These are phyloP conservation scores for Trypanosoma melophagium DNA, from an alignment of 208 protist species.

Conservation along the genomic window DNA sequence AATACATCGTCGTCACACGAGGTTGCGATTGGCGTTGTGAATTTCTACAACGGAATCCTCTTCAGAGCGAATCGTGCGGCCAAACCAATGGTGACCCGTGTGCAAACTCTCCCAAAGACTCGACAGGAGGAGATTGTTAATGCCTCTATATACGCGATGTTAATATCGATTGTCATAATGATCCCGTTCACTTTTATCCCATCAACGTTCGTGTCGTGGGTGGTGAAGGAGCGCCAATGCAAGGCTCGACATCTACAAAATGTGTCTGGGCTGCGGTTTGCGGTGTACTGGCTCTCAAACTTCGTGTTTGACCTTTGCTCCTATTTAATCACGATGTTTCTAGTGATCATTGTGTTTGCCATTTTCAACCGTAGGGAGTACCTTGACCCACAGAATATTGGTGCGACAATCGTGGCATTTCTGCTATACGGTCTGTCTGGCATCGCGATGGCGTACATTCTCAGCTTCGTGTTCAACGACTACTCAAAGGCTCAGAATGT, in stretches of 20 bases:
- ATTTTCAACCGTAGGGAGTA: slow-evolving; percentile 69
- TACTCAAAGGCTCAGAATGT: slow-evolving; percentile 70
- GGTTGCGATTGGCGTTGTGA: slow-evolving; percentile 26
- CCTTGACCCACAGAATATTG: slow-evolving; percentile 37
- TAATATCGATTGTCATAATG: slow-evolving; percentile 62
- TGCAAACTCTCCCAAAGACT: not conserved
- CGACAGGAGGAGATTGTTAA: slow-evolving; percentile 15
- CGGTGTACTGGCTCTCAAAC: slow-evolving; percentile 77
- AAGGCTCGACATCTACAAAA: too few species aligned
- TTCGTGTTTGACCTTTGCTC: slow-evolving; percentile 74
- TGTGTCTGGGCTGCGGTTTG: too few species aligned
- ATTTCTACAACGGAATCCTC: slow-evolving; percentile 44
- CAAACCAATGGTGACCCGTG: not conserved
- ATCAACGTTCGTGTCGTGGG: slow-evolving; percentile 62
- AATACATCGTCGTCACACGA: slow-evolving; percentile 47
- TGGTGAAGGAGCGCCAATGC: slow-evolving; percentile 81
- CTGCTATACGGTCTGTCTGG: slow-evolving; percentile 67
- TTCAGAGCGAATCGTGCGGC: not conserved
- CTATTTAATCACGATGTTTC: slow-evolving; percentile 62
- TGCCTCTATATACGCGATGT: slow-evolving; percentile 39
- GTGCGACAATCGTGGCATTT: slow-evolving; percentile 51
- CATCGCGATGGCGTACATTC: slow-evolving; percentile 57
- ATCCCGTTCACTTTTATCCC: slow-evolving; percentile 74
- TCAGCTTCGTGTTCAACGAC: slow-evolving; percentile 70
- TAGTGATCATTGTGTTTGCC: slow-evolving; percentile 57